Base-by-base conservation (phyloP, 345 rosid species). In the Laguncularia racemosa region DNA sequence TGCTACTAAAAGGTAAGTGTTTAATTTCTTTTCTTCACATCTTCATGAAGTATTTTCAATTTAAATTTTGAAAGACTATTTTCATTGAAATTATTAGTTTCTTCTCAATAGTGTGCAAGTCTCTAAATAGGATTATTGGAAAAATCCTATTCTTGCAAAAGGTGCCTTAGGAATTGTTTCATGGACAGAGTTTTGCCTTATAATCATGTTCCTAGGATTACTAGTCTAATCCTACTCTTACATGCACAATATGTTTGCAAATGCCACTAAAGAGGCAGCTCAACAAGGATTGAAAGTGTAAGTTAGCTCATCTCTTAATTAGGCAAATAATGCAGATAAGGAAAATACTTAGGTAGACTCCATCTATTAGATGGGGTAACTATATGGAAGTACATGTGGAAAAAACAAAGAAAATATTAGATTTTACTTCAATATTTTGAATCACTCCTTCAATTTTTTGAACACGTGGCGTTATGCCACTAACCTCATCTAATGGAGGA, bases 101-200 rank as follows among this genome's bases (percentile, higher is more conserved):
- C 20, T 21, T 57, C 28, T 26, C 65, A 47, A 66, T 26, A 16
- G 20, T 13, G 51, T 8, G 20, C 59, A 58, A 15, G 54, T 38
- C 5, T 13, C 53, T 16, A 14, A 20, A 3, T 44, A 59, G 53
- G 60, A 43, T 6, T 38, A 69, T 13, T 74, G 72, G 85, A 75
- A 53, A 57, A 54, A 52, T 48, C 82, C 80, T 0, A 71, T 50
- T 56, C 55, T 81, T 5, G 69, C 75, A 40, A 81, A 61, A 61
- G 80, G 82, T 3, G 80, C 82, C 17, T 60, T 81, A 2, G 82
- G 82, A 50, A 70, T 75, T 20, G 73, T 81, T 57, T 70, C 82
- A 0, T 71, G 73, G 48, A 70, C 20, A 26, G 85, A 77, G 55
- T 16, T 81, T 11, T 55, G 67, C 14, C 71, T 77, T 66, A 16